These are phyloP conservation scores for Murraya koenigii DNA, from an alignment of 345 rosid genomes.

Conservation along the genomic window DNA sequence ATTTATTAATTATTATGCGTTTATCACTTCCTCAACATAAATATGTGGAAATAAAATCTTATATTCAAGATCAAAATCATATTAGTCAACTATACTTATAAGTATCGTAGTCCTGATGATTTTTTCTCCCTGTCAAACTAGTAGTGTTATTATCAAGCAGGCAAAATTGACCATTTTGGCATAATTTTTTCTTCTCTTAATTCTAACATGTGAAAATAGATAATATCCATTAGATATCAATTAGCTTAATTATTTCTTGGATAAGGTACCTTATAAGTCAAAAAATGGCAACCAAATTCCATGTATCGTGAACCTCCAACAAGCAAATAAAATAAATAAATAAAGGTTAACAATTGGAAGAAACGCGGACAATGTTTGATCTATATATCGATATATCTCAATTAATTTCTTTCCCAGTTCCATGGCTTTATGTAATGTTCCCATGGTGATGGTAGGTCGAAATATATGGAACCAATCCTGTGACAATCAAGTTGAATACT, in stretches of 20 bases:
- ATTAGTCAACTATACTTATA: too few relatives aligned
- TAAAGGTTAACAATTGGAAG: too few relatives aligned
- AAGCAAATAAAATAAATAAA: not conserved
- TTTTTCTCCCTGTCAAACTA: not conserved
- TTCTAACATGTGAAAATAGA: not conserved
- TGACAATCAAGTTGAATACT: not conserved
- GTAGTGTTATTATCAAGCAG: conserved; percentile 2
- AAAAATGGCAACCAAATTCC: not conserved
- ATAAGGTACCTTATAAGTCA: not conserved
- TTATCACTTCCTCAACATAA: not conserved
- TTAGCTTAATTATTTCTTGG: not conserved
- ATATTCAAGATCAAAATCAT: not conserved
- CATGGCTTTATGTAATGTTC: too few relatives aligned
- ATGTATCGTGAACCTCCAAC: conserved; percentile 3
- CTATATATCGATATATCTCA: too few relatives aligned
- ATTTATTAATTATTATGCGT: not conserved
- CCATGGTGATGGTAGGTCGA: not conserved
- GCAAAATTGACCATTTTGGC: not conserved
- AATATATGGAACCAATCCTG: not conserved
- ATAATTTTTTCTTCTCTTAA: not conserved
- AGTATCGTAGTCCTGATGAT: too few relatives aligned
- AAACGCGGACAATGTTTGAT: too few relatives aligned
- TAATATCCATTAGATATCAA: not conserved
- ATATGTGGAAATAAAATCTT: not conserved
- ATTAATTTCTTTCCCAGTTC: too few relatives aligned